A percentile compares a stretch with the other conserved stretches of the same genome.
Conservation (phyloP, 2,329 filamentous ascomycete species). For the Helotiales sp. region DNA sequence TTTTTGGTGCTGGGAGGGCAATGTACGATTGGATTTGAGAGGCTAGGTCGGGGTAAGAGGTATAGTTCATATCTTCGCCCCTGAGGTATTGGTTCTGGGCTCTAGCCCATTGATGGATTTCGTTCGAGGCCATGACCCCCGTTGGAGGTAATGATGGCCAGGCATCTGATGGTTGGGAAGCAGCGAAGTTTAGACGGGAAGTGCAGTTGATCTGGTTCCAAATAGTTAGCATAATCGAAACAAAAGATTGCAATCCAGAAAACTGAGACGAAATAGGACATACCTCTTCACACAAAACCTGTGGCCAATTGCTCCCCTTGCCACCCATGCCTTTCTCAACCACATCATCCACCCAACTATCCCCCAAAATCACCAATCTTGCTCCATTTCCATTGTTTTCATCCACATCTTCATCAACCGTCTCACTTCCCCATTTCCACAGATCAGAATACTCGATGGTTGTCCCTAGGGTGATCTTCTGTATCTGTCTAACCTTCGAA, state of each 20-base stretch:
- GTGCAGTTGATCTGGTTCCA: conserved; percentile 30
- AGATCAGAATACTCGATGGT: conserved; percentile 21
- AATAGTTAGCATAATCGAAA: conserved; percentile 2
- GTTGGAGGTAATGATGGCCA: conserved; percentile 24
- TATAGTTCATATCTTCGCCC: neutral
- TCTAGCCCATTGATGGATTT: conserved; percentile 18
- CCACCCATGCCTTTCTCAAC: conserved; percentile 14
- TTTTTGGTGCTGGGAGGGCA: conserved; percentile 19
- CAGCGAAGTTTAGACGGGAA: conserved; percentile 30
- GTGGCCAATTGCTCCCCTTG: conserved; percentile 31
- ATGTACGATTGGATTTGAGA: conserved; percentile 31
- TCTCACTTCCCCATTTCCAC: conserved; percentile 24
- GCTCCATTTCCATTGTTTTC: conserved; percentile 17
- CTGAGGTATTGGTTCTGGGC: neutral
- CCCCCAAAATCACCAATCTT: conserved; percentile 34
- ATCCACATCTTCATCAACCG: conserved; percentile 5
- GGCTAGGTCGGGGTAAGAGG: conserved; percentile 29
- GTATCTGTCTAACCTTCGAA: conserved; percentile 19
- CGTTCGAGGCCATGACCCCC: conserved; percentile 28
- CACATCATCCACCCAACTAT: conserved; percentile 33
- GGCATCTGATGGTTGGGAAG: conserved; percentile 25
- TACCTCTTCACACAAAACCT: conserved; percentile 34
- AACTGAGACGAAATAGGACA: neutral
- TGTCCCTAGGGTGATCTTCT: conserved; percentile 22
- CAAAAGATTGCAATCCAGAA: neutral